These are phyloP conservation scores for Apiospora malaysiana DNA, from an alignment of 2,329 filamentous ascomycete genomes.

Conservation along the genomic window DNA sequence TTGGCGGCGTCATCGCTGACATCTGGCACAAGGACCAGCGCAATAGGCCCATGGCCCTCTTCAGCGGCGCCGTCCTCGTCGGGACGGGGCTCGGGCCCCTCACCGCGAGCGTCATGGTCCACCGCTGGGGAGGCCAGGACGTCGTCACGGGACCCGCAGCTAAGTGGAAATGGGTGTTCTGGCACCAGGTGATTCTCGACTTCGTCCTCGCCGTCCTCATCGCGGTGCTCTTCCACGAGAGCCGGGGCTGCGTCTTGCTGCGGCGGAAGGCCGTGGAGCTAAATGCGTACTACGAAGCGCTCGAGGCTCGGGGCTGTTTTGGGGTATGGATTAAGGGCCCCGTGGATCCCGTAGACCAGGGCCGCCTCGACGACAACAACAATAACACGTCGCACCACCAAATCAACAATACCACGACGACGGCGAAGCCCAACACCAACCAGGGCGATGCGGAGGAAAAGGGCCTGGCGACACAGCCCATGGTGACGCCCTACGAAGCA, in stretches of 20 bases:
- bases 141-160: constrained; percentile 34
- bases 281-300: constrained; percentile 79
- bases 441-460: constrained; percentile 30
- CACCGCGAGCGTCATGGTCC: constrained; percentile 67
- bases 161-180: constrained; percentile 86
- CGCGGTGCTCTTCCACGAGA: constrained; percentile 78
- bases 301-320: constrained; percentile 69
- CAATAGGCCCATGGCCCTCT: constrained; percentile 90
- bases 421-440: neutral
- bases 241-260: constrained; percentile 79
- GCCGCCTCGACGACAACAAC: too few species aligned
- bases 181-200: constrained; percentile 78
- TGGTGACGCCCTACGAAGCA: neutral
- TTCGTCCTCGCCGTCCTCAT: constrained; percentile 68
- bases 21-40: constrained; percentile 79
- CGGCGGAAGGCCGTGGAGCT: constrained; percentile 74
- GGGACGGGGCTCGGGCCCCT: constrained; percentile 83
- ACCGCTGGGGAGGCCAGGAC: constrained; percentile 54
- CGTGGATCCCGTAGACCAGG: constrained; percentile 12
- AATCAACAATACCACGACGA: neutral
- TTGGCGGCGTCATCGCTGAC: constrained; percentile 90
- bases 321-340: constrained; percentile 48
- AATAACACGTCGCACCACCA: too few species aligned
- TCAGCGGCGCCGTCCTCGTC: constrained; percentile 77
- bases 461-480: neutral